Base-by-base conservation (phyloP, 1,284 basidiomycete species). In the Xerocomus nothofagi region DNA sequence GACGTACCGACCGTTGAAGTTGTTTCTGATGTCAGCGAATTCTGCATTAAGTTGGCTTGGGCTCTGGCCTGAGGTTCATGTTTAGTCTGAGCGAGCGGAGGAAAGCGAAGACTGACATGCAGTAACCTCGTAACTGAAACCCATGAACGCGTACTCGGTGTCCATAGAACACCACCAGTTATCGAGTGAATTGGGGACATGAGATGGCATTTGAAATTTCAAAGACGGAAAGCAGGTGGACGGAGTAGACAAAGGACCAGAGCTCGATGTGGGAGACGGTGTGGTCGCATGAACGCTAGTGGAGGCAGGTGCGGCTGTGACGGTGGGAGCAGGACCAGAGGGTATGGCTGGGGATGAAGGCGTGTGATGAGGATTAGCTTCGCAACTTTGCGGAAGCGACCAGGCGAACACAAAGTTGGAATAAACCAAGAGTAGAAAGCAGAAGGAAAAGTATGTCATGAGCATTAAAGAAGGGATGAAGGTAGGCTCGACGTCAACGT, bases 41-140 rank as follows among this genome's bases (percentile, higher is more conserved):
- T 89, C 86, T 20, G 59, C 66, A 43, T 72, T 69, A 37, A 91
- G 70, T 53, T 79, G 71, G 11, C 56, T 47, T 18, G 65, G 40
- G 66, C 73, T 78, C 61, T 81, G 81, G 49, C 80, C 79, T 82
- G 40, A 26, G 20, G 34, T 17, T n/a, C 8, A 31, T 4, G 23
- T 59, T n/a, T 30, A 51, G 44, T 17, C 36, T 7, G n/a, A 8
- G 7, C 15, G 39, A 3, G 20, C 9, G 18, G 15, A 39, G 3
- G 21, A 29, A 24, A 20, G 43, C 27, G 17, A 42, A 33, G 39
- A 66, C 77, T 50, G 55, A 82, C 82, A 85, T 9, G 65, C 68
- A 40, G 81, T 80, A 21, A 88, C 73, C 61, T 84, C 82, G 55
- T 88, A 88, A 59, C 83, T 84, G 67, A 88, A 84, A 1, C 85